Base-by-base conservation (phyloP, 306 rosid species). In the Corylus heterophylla region DNA sequence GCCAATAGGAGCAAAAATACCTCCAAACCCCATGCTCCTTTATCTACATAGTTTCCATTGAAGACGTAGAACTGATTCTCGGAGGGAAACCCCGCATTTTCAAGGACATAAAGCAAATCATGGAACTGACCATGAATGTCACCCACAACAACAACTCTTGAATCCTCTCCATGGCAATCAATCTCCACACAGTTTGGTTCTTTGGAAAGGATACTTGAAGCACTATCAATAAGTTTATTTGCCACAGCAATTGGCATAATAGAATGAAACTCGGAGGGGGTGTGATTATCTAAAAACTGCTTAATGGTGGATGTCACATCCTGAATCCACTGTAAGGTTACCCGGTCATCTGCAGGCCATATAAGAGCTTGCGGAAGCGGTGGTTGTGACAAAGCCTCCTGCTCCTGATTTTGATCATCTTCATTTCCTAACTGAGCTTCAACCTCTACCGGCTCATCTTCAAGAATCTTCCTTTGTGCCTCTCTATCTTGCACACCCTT, bases 1-100 rank as follows among this genome's bases (percentile, higher is more conserved):
- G 94, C 97, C 82, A 90, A 84, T 85, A 94, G 89, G 86, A 88
- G 87, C 87, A 92, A 79, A 73, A 92, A 81, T 47, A 92, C 97
- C 85, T 94, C 98, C 84, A 94, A 71, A 49, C 98, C 97, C 91
- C 88, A 83, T 74, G 94, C 92, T 86, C 97, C 97, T 77, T 83
- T 85, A 81, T 85, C 89, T 52, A 94, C 97, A 83, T 94, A 94
- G 64, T 92, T 88, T 54, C 98, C 98, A 86, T 89, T 92, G 83
- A 90, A 92, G 78, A 94, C 90, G 79, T 88, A 94, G 69, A 78
- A 82, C 77, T 86, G 97, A 75, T 82, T 86, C 85, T 91, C 92
- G 54, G 94, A 94, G 42, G 97, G 97, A 49, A 82, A 54, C 47
- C 96, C 96, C 13, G 89, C 91, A 79, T 86, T 86, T 79, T 76